phyloP scores from a whole-genome alignment of 1,139 yeast species.

The Ashbya aceris region DNA sequence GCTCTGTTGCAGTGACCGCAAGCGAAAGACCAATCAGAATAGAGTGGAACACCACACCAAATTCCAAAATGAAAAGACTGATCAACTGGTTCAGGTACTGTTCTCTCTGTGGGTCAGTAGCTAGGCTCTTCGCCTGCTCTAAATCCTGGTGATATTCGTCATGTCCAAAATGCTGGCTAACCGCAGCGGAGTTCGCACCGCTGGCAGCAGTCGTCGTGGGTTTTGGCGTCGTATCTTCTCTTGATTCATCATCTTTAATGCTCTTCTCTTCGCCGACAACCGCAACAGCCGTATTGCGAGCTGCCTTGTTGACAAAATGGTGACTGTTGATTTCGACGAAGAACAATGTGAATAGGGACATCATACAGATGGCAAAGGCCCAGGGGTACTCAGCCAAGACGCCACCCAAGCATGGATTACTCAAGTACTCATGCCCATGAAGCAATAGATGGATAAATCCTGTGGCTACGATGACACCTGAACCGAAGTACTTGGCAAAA shows the following conservation, averaged over 20 bases:
- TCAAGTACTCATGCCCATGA: slow-evolving; percentile 58
- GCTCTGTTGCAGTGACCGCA: slow-evolving; percentile 63
- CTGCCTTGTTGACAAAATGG: slow-evolving; percentile 1
- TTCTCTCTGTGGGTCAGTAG: slow-evolving; percentile 9
- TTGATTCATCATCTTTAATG: neutral
- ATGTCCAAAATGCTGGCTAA: slow-evolving; percentile 37
- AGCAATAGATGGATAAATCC: slow-evolving; percentile 77
- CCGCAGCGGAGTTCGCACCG: slow-evolving; percentile 15
- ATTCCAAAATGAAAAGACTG: slow-evolving; percentile 58
- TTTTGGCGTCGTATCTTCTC: neutral
- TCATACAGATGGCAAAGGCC: slow-evolving; percentile 56
- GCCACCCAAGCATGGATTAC: slow-evolving; percentile 46
- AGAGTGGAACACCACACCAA: slow-evolving; percentile 76
- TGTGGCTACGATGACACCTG: slow-evolving; percentile 87
- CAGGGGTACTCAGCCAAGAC: slow-evolving; percentile 50
- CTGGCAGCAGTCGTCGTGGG: neutral
- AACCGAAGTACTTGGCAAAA: slow-evolving; percentile 75
- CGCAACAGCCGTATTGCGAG: neutral
- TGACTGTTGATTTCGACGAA: slow-evolving; percentile 49
- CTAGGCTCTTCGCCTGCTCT: slow-evolving; percentile 37
- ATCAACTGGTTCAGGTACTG: slow-evolving; percentile 34
- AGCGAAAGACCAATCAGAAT: slow-evolving; percentile 68
- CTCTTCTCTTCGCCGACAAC: neutral
- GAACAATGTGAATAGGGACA: slow-evolving; percentile 44
- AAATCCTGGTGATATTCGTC: slow-evolving; percentile 47